Base-by-base conservation (phyloP, 2,329 filamentous ascomycete genomes). In the Dactylonectria estremocensis region DNA sequence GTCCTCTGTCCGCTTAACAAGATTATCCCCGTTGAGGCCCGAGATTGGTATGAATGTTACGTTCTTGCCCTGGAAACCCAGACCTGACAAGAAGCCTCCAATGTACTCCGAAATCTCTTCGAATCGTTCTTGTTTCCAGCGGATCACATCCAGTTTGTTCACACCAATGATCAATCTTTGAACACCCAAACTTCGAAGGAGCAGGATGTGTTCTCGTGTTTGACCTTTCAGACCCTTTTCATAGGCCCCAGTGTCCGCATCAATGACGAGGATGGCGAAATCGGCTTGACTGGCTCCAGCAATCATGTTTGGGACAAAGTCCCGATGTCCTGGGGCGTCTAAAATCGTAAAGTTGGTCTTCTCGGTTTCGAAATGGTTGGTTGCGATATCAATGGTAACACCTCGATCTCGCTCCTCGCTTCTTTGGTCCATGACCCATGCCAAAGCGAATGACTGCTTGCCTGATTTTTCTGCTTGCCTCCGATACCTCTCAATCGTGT, bases 301-400 rank as follows among this genome's bases (percentile, higher is more conserved):
- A 79, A 99, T 98, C 96, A 99, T 99, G 80, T 98, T 99, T 1
- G 96, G 96, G 20, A 99, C 95, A 78, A 98, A 99, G 79, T 99
- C 96, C 68, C 91, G 89, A 80, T 99, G 96, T 0, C 96, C 96
- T 0, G 96, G 96, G 0, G 96, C 95, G 79, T 99, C 96, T 5
- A 99, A 87, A 52, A 99, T 97, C 1, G 96, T 98, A 77, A 98
- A 98, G 11, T 88, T 89, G 0, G 94, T 96, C 58, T 88, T 92
- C 1, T 93, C 91, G 0, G 97, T 99, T 78, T 97, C 93, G 77
- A 99, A 99, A 71, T 95, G 91, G 78, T 97, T 97, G 18, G 93
- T 97, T 9, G 96, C 95, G 76, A 98, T 96, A 78, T 99, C 96
- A 55, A 99, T 97, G 1, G 96, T 99, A 8, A 99, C 94, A 50